Percentiles rank a stretch among this genome's conserved stretches.
These are phyloP conservation scores for Pseudocercospora macadamiae DNA, from an alignment of 2,329 filamentous ascomycete species.

Conservation along the genomic window DNA sequence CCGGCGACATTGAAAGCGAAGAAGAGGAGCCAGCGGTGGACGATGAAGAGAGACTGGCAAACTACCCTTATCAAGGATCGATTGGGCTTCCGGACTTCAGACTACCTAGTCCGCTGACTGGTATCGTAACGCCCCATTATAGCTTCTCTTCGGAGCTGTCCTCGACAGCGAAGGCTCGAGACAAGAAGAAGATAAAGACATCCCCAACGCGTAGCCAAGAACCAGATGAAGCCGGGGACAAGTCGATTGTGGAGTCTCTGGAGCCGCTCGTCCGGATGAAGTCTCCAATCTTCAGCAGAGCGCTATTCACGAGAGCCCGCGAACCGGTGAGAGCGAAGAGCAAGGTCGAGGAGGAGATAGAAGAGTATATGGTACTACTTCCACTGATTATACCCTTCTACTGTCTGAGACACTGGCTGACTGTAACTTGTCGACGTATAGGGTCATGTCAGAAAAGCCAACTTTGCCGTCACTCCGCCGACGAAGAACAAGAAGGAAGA, in stretches of 20 bases:
- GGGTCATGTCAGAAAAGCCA: too few species aligned
- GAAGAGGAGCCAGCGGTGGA: background rate
- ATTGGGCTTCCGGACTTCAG: background rate
- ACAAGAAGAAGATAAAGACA: too few species aligned
- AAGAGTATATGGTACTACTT: too few species aligned
- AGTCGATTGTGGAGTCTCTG: background rate
- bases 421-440: too few species aligned
- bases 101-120: background rate
- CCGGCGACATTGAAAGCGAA: background rate
- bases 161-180: background rate
- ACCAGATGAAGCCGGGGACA: too few species aligned
- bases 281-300: too few species aligned
- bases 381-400: too few species aligned
- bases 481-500: too few species aligned
- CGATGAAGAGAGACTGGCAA: background rate
- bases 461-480: conserved; percentile 2
- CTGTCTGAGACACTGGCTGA: too few species aligned
- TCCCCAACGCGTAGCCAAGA: too few species aligned
- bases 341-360: too few species aligned
- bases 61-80: background rate
- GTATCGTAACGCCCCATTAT: background rate
- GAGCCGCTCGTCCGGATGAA: background rate
- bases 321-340: too few species aligned
- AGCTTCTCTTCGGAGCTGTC: background rate
- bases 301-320: background rate